phyloP scores from a whole-genome alignment of 164 flowering plant species.

The Stephania yunnanensis region DNA sequence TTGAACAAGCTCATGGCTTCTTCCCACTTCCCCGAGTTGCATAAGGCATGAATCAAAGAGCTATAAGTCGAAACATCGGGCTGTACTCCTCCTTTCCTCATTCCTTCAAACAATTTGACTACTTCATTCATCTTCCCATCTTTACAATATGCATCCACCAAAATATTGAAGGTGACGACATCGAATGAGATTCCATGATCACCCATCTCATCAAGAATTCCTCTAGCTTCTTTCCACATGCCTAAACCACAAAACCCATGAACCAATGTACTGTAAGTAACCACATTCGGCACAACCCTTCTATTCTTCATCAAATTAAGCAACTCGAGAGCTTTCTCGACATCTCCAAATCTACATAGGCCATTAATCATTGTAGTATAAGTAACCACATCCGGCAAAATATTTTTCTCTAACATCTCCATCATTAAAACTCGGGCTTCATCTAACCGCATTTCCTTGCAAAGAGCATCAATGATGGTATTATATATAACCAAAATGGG shows the following conservation, averaged over 20 bases:
- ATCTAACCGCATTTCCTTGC: too few relatives aligned
- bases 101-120: not conserved
- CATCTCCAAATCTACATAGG: too few relatives aligned
- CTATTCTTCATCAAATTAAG: not conserved
- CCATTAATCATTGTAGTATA: too few relatives aligned
- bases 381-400: too few relatives aligned
- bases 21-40: not conserved
- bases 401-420: too few relatives aligned
- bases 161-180: not conserved
- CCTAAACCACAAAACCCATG: not conserved
- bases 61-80: not conserved
- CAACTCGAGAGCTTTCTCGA: too few relatives aligned
- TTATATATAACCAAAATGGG: not conserved
- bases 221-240: not conserved
- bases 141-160: conserved; percentile 1
- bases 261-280: not conserved
- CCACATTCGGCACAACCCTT: not conserved
- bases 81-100: not conserved
- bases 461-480: not conserved
- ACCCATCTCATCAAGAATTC: not conserved
- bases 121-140: not conserved
- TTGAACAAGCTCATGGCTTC: not conserved
- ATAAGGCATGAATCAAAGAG: not conserved
- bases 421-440: too few relatives aligned
- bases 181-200: not conserved